Percentiles rank a stretch among this genome's conserved stretches.
Conservation (phyloP, 768 basidiomycete genomes). For the Kwoniella sp. region DNA sequence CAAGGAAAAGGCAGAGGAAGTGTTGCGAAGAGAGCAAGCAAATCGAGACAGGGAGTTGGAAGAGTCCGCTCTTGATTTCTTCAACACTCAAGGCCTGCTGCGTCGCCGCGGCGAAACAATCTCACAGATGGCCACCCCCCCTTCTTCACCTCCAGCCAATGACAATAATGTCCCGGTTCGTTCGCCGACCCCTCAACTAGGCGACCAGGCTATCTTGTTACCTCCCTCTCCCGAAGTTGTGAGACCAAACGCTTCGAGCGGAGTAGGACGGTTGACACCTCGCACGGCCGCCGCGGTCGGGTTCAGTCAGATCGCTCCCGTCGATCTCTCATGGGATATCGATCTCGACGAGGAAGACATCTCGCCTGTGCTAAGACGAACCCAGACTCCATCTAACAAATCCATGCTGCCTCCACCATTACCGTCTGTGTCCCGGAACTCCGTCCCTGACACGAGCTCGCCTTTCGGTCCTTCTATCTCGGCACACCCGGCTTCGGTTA, state of each 20-base stretch:
- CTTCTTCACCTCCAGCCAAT: conserved; percentile 19
- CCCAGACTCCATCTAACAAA: conserved; percentile 4
- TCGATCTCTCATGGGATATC: conserved; percentile 37
- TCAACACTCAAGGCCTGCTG: conserved; percentile 33
- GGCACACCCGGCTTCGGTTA: neutral
- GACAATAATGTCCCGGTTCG: neutral
- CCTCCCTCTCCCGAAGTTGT: conserved; percentile 18
- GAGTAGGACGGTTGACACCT: conserved; percentile 3
- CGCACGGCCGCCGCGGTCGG: conserved; percentile 35
- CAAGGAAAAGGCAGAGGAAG: neutral
- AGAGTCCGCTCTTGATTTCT: conserved; percentile 40
- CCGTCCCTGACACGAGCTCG: conserved; percentile 7
- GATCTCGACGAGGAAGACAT: conserved; percentile 20
- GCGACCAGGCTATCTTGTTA: conserved; percentile 1
- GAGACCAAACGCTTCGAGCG: neutral
- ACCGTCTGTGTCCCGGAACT: conserved; percentile 18
- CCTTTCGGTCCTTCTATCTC: neutral
- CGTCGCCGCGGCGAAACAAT: conserved; percentile 12
- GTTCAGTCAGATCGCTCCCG: conserved; percentile 46
- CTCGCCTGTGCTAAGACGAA: conserved; percentile 8
- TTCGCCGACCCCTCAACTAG: no score
- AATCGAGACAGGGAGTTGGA: conserved; percentile 12
- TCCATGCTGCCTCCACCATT: conserved; percentile 45
- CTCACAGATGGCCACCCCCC: conserved; percentile 27
- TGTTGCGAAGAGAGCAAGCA: conserved; percentile 17